phyloP scores from a whole-genome alignment of 176 grass and related monocot genomes.

The Raddia guianensis region DNA sequence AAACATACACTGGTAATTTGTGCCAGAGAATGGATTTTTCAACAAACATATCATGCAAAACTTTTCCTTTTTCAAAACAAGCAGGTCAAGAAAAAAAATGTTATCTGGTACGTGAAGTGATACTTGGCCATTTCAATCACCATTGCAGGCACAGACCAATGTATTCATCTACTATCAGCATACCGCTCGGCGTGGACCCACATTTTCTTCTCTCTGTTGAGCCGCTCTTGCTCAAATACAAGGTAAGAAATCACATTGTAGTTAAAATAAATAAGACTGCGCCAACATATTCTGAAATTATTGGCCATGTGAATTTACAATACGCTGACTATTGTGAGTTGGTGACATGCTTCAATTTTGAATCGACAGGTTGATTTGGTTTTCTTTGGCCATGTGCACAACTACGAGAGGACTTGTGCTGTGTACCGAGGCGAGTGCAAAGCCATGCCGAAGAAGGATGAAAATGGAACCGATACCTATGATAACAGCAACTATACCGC shows the following conservation, averaged over 20 bases:
- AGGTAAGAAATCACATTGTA: slow-evolving; percentile 44
- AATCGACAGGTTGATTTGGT: slow-evolving; percentile 78
- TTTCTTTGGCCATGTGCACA: slow-evolving; percentile 88
- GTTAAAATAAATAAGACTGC: not conserved
- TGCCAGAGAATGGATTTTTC: not conserved
- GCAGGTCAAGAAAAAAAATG: not conserved
- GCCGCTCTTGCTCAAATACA: slow-evolving; percentile 62
- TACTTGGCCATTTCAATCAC: not conserved
- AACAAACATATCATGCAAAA: not conserved
- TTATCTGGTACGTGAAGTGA: no score
- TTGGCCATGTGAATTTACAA: not conserved
- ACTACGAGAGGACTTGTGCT: slow-evolving; percentile 84
- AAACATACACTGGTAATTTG: slow-evolving; percentile 3
- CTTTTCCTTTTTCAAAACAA: not conserved
- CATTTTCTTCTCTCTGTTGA: slow-evolving; percentile 59
- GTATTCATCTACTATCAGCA: slow-evolving; percentile 57
- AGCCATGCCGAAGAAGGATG: slow-evolving; percentile 62
- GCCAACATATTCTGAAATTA: not conserved
- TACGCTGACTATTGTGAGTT: not conserved
- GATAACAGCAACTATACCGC: slow-evolving; percentile 73
- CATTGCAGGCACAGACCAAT: slow-evolving; percentile 77
- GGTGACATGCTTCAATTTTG: slow-evolving; percentile 14
- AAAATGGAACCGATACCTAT: slow-evolving; percentile 68
- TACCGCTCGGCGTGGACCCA: slow-evolving; percentile 53
- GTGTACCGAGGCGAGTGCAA: slow-evolving; percentile 56